Evolutionary conservation across 305 asterid species (phyloP).

Genomic region (Petunia hybrid): DNA sequence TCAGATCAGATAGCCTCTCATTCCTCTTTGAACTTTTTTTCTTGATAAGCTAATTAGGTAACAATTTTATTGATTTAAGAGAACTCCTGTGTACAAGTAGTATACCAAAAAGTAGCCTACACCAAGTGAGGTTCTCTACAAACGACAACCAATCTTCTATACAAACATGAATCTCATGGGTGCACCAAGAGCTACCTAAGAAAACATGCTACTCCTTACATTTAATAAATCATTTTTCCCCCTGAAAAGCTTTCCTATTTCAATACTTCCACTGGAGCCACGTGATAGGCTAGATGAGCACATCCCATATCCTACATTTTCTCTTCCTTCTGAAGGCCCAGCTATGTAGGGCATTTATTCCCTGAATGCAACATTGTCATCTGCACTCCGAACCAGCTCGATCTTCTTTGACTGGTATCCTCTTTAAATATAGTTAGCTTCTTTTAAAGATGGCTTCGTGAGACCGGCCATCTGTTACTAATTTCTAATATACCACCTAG

Average conservation of each 20-base stretch:
- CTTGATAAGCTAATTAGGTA: not conserved
- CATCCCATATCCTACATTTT: not conserved
- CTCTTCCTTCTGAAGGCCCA: not conserved
- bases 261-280: not conserved
- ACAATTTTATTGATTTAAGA: conserved; percentile 17
- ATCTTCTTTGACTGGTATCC: not conserved
- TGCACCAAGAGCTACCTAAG: not conserved
- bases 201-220: not conserved
- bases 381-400: not conserved
- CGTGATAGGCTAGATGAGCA: not conserved
- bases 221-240: not conserved
- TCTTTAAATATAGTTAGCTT: not conserved
- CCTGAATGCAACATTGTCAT: not conserved
- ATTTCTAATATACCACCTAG: not conserved
- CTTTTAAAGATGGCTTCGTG: not conserved
- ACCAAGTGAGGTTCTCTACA: not conserved
- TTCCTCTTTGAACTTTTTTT: not conserved
- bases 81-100: not conserved
- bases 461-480: conserved; percentile 1
- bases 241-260: not conserved
- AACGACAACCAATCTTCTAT: not conserved
- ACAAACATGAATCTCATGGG: not conserved
- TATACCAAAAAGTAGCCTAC: not conserved
- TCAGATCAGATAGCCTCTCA: not conserved
- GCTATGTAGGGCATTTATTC: not conserved